These are phyloP conservation scores for Cyberlindnera euphorbiae DNA, from an alignment of 805 yeast species.

Conservation along the genomic window DNA sequence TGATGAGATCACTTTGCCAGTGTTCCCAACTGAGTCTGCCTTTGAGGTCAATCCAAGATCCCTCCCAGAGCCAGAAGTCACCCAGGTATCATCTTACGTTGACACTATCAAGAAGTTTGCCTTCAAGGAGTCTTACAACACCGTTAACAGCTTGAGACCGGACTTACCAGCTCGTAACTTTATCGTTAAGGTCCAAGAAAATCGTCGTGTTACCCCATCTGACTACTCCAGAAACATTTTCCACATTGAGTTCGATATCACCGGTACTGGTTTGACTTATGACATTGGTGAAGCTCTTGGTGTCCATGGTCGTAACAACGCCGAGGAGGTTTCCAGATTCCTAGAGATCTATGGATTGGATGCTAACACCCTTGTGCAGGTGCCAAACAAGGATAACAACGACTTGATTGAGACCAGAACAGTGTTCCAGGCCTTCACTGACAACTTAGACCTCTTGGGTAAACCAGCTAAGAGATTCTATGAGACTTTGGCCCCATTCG, in stretches of 20 bases:
- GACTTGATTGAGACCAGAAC: constrained; percentile 66
- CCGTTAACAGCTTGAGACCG: constrained; percentile 67
- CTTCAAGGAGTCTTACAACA: constrained; percentile 75
- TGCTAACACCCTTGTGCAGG: constrained; percentile 62
- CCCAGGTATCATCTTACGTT: constrained; percentile 36
- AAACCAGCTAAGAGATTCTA: constrained; percentile 94
- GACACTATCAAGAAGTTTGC: constrained; percentile 67
- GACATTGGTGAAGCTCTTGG: constrained; percentile 97
- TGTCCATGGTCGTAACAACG: constrained; percentile 82
- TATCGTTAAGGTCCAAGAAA: constrained; percentile 85
- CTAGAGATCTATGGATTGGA: constrained; percentile 66
- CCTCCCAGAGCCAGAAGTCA: constrained; percentile 34
- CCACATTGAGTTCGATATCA: constrained; percentile 90
- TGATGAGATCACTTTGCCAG: constrained; percentile 40
- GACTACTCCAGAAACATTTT: constrained; percentile 92
- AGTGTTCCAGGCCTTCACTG: constrained; percentile 72
- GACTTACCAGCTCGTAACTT: constrained; percentile 83
- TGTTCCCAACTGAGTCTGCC: constrained; percentile 58
- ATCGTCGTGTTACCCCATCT: constrained; percentile 83
- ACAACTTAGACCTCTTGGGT: constrained; percentile 84
- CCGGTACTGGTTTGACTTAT: constrained; percentile 87
- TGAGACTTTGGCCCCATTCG: constrained; percentile 71
- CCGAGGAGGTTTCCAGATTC: constrained; percentile 61
- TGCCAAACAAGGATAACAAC: constrained; percentile 63
- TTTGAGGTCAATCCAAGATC: constrained; percentile 58